These are phyloP conservation scores for Trichoderma parareesei DNA, from an alignment of 495 filamentous ascomycete species.

Conservation along the genomic window DNA sequence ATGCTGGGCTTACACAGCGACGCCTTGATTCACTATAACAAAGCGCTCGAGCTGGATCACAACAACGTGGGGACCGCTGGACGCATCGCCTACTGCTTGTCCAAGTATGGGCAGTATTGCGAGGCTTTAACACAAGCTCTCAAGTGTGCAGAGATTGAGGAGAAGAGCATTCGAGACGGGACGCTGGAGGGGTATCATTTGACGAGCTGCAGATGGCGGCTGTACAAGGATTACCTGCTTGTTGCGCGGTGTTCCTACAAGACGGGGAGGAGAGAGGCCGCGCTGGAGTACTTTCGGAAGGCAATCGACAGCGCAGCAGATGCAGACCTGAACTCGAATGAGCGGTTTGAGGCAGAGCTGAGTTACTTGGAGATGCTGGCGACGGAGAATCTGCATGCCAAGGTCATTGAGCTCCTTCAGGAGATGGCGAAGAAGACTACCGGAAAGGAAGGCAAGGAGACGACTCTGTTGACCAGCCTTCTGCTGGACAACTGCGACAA, in stretches of 20 bases:
- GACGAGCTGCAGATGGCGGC: conserved; percentile 4
- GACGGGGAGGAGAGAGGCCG: not conserved
- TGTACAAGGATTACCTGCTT: conserved; percentile 12
- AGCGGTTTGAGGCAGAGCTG: conserved; percentile 9
- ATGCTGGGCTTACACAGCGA: not conserved
- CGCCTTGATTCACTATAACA: conserved; percentile 13
- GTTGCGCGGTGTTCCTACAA: conserved; percentile 8
- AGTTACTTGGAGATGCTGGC: conserved; percentile 11
- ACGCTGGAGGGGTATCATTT: not conserved
- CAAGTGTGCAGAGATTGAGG: conserved; percentile 11
- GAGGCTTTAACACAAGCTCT: conserved; percentile 8
- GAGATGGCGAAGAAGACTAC: conserved; percentile 1
- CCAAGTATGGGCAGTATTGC: not conserved
- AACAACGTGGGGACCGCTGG: conserved; percentile 9
- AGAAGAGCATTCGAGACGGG: conserved; percentile 3
- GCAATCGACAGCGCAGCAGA: conserved; percentile 11
- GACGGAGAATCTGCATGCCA: not conserved
- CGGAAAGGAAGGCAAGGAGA: not conserved
- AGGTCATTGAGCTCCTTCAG: conserved; percentile 11
- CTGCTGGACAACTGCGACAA: not conserved
- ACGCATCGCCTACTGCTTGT: conserved; percentile 12
- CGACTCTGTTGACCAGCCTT: not conserved
- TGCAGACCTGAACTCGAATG: not conserved
- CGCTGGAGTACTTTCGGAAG: conserved; percentile 11
- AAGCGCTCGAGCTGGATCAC: conserved; percentile 5